These are phyloP conservation scores for Penicillium steckii DNA, from an alignment of 495 filamentous ascomycete species.

Conservation along the genomic window DNA sequence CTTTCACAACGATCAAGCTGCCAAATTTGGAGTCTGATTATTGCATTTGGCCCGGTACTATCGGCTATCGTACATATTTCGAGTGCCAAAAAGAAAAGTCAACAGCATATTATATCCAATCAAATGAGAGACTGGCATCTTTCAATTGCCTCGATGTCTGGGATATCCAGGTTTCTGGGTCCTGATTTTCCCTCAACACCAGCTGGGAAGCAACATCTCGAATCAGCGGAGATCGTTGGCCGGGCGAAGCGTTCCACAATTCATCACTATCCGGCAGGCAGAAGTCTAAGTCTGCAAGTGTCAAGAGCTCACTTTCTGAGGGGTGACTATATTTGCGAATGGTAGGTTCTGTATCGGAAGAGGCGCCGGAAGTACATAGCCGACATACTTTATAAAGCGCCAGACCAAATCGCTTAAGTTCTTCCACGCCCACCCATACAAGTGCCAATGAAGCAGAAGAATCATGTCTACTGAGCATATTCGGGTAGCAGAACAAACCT, in stretches of 20 bases:
- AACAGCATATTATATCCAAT: conserved; percentile 18
- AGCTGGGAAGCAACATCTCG: neutral
- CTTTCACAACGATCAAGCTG: no score
- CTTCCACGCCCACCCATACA: conserved; percentile 20
- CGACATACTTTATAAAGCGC: conserved; percentile 21
- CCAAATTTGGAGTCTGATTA: no score
- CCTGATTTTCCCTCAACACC: neutral
- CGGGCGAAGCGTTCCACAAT: conserved; percentile 12
- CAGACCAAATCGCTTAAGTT: conserved; percentile 22
- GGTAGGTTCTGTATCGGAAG: neutral
- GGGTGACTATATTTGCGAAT: neutral
- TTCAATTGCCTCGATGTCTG: neutral
- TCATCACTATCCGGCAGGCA: conserved; percentile 21
- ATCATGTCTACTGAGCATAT: conserved; percentile 17
- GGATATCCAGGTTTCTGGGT: neutral
- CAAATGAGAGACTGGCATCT: conserved; percentile 1
- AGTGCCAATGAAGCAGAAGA: conserved; percentile 8
- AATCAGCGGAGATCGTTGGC: neutral
- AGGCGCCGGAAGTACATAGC: neutral
- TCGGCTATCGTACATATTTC: no score
- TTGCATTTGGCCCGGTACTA: no score
- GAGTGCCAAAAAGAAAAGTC: no score
- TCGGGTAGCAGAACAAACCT: neutral
- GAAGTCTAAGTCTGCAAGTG: conserved; percentile 14
- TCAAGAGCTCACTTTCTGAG: conserved; percentile 1